Evolutionary conservation across 2,329 filamentous ascomycete species (phyloP).

Genomic region (Claviceps pusilla): DNA sequence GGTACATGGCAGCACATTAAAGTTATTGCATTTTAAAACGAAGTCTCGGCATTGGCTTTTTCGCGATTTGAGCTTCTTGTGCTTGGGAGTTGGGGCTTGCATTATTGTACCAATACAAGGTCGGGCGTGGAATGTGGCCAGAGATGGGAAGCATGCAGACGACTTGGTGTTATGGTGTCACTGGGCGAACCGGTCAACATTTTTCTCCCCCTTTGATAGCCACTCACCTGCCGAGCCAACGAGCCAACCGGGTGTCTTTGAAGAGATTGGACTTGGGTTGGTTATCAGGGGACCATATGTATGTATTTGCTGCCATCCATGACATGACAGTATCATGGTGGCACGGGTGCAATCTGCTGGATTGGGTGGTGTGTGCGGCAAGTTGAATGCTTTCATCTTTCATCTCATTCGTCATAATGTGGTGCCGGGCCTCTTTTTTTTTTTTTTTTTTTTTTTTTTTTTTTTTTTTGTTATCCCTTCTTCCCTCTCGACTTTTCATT

Average conservation of each 20-base stretch:
- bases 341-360: background rate
- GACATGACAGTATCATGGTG: background rate
- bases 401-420: background rate
- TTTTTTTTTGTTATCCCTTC: too few relatives aligned
- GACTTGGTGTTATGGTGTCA: background rate
- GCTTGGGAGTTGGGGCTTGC: background rate
- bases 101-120: background rate
- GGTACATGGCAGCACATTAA: too few relatives aligned
- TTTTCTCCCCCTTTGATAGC: background rate
- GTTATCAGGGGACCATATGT: background rate
- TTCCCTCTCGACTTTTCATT: too few relatives aligned
- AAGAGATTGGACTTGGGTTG: background rate
- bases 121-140: background rate
- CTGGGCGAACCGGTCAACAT: background rate
- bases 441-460: too few relatives aligned
- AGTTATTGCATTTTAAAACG: background rate
- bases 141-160: background rate
- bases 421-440: too few relatives aligned
- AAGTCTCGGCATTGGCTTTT: background rate
- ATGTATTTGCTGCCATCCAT: background rate
- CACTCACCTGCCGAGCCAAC: background rate
- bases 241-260: background rate
- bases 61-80: background rate
- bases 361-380: background rate
- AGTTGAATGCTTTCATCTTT: background rate